A percentile compares a stretch with the other conserved stretches of the same genome.
Conservation (phyloP, 192 early-diverging fungal genomes). For the Backusella sp. region DNA sequence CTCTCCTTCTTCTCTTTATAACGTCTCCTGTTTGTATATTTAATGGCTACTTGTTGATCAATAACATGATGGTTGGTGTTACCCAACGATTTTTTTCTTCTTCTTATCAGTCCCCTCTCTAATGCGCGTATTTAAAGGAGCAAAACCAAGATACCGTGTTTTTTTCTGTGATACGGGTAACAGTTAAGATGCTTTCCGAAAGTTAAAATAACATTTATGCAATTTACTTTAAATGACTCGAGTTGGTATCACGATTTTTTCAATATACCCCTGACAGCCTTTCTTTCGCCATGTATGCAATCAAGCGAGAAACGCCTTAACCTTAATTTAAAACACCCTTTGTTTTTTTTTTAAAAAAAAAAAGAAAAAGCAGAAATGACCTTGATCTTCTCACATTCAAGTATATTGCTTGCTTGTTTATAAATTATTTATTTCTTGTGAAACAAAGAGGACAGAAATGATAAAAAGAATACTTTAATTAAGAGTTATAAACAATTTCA, state of each 20-base stretch:
- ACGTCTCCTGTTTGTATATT: constrained; percentile 39
- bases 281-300: too few species aligned
- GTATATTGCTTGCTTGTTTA: neutral
- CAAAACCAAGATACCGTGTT: neutral
- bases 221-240: too few species aligned
- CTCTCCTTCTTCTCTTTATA: neutral
- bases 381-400: neutral
- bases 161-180: neutral
- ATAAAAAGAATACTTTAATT: constrained; percentile 15
- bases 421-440: neutral
- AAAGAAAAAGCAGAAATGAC: neutral
- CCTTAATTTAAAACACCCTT: constrained; percentile 43
- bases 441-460: neutral
- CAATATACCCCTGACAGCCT: too few species aligned
- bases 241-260: too few species aligned
- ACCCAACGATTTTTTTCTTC: constrained; percentile 81
- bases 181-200: neutral
- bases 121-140: neutral
- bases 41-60: constrained; percentile 80
- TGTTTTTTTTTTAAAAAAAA: neutral
- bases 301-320: constrained; percentile 47
- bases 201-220: neutral
- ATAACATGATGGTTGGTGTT: constrained; percentile 97
- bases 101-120: neutral
- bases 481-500: constrained; percentile 9